Evolutionary conservation across 371 early-diverging fungal genomes (phyloP).

Genomic region (Capillidium heterosporum): DNA sequence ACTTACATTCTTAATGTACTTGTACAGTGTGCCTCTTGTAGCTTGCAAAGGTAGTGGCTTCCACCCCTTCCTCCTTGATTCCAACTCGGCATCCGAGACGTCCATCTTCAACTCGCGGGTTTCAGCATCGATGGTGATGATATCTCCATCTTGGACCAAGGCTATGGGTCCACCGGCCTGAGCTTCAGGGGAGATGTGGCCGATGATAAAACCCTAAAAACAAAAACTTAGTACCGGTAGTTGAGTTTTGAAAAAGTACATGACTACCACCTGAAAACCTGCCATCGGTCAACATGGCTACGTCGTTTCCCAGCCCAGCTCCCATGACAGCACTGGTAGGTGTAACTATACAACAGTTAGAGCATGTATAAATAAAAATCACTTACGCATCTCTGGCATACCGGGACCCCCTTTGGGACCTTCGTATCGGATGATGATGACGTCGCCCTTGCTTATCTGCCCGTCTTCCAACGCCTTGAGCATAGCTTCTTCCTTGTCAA

Average conservation of each 20-base stretch:
- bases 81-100: constrained; percentile 60
- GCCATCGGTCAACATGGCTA: constrained; percentile 90
- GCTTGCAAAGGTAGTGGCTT: constrained; percentile 65
- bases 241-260: constrained; percentile 17
- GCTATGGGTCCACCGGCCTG: constrained; percentile 92
- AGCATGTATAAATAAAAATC: constrained; percentile 5
- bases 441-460: constrained; percentile 71
- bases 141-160: constrained; percentile 71
- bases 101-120: constrained; percentile 48
- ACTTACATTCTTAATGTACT: constrained; percentile 76
- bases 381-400: constrained; percentile 81
- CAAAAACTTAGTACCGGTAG: too few species aligned
- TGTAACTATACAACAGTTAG: constrained; percentile 30
- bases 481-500: constrained; percentile 80
- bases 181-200: constrained; percentile 96
- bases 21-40: constrained; percentile 69
- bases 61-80: constrained; percentile 43
- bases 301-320: constrained; percentile 91
- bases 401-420: constrained; percentile 88
- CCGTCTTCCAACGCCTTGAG: constrained; percentile 59
- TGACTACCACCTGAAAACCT: constrained; percentile 95
- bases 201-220: constrained; percentile 79
- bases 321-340: constrained; percentile 96
- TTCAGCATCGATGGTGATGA: constrained; percentile 68
- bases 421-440: constrained; percentile 74